Conservation (phyloP, 441 rosid species). For the Hura crepitans region DNA sequence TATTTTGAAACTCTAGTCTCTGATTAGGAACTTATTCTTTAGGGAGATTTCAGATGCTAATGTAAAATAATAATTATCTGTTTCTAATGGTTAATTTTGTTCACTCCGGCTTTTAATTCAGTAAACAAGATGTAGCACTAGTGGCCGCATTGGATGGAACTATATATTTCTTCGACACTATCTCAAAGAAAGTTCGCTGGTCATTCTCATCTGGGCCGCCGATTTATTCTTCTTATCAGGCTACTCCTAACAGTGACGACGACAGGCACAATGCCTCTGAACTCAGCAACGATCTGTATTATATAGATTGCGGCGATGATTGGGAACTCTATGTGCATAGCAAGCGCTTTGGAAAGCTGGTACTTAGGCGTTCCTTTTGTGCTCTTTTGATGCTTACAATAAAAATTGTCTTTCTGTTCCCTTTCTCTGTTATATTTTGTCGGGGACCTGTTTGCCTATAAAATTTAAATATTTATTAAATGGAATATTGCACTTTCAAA, state of each 20-base stretch:
- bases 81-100: not conserved
- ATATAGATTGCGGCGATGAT: slow-evolving; percentile 69
- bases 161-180: slow-evolving; percentile 51
- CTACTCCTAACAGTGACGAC: slow-evolving; percentile 30
- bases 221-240: slow-evolving; percentile 77
- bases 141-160: slow-evolving; percentile 67
- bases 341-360: slow-evolving; percentile 53
- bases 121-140: slow-evolving; percentile 47
- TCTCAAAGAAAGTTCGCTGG: slow-evolving; percentile 47
- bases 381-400: not conserved
- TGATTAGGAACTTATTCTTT: too few species aligned
- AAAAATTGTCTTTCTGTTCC: not conserved
- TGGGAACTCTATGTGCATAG: slow-evolving; percentile 61
- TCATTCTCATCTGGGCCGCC: slow-evolving; percentile 62
- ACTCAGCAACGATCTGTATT: slow-evolving; percentile 50
- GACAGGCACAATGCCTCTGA: slow-evolving; percentile 41
- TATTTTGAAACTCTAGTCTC: too few species aligned
- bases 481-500: not conserved
- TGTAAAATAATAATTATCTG: not conserved
- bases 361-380: slow-evolving; percentile 16
- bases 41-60: not conserved
- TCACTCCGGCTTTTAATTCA: slow-evolving; percentile 25
- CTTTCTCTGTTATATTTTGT: not conserved
- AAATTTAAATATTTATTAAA: too few species aligned
- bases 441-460: not conserved